Evolutionary conservation across 345 rosid genomes (phyloP), one percentile per base, ranked within the genome.

Genomic region (Chamaenerion angustifolium): DNA sequence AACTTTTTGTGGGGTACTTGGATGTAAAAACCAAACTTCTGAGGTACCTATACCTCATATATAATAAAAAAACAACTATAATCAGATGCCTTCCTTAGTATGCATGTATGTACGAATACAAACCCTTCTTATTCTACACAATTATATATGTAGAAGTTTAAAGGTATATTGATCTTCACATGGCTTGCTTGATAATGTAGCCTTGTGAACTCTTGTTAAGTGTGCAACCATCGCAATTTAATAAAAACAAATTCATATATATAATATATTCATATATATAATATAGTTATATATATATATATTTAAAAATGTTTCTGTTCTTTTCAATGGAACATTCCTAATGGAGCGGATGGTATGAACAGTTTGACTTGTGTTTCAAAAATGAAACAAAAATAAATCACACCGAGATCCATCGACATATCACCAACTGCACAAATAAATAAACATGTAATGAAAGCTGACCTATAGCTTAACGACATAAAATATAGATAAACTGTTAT

Each of bases 261-360:
- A 23, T 23, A 23, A 2, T n/a, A n/a, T n/a, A n/a, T n/a, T n/a
- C n/a, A n/a, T n/a, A n/a, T n/a, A n/a, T n/a, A n/a, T n/a, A n/a
- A 23, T 23, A 23, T 23, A 23, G 2, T 2, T 23, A 23, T 23
- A 23, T 23, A 23, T 23, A 23, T 23, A 23, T 23, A 23, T 5
- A 23, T 23, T 23, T 23, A 2, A 23, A 23, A 2, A 2, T 2
- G 2, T 23, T 23, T 2, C 2, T 23, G 47, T 16, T 17, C 37
- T n/a, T 42, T 40, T 16, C 5, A 12, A 9, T 2, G 44, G 53
- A 56, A 47, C 60, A 47, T 47, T 56, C 60, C 51, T 47, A 56
- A 21, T 44, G 60, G 31, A 43, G 45, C 43, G 35, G 57, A 43
- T 54, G 42, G 27, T 25, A 49, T 49, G 55, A 58, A 49, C 25